Base-by-base conservation (phyloP, 2,329 filamentous ascomycete genomes). In the Alternaria sp. region DNA sequence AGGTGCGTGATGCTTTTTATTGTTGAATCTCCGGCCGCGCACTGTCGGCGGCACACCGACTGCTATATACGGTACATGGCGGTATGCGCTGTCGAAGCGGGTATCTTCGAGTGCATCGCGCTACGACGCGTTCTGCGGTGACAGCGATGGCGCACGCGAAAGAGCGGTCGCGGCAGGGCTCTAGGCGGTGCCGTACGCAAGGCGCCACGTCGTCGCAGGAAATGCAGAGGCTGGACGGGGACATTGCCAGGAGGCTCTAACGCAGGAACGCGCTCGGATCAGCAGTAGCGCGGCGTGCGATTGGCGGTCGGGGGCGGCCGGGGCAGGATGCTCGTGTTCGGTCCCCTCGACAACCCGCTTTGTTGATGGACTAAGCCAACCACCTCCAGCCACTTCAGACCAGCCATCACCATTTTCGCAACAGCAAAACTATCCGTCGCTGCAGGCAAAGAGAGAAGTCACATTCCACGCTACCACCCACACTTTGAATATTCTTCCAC, bases 391-490 rank as follows among this genome's bases (percentile, higher is more conserved):
- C 73, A 69, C 67, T 59, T 68, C 55, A 41, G 33, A 60, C 76
- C 76, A 79, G 75, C 76, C 75, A 53, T 75, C 77, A 74, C 51
- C 63, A 71, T 73, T 77, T 77, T 65, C 60, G 58, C 64, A 63
- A 68, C 68, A 74, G 67, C 75, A 78, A 78, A 79, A 76, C 68
- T 72, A 67, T 60, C 64, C 53, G 61, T 61, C 62, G 64, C 70
- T 74, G 71, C 73, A 74, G 61, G 64, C 65, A 72, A 66, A 73
- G 66, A 69, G 64, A 69, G 66, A 74, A 67, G 59, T 61, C 70
- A 65, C 70, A 73, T 66, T 71, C 75, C 74, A 77, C 75, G 73
- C 77, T 75, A 77, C 77, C 74, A 77, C 66, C 73, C 74, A 72
- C 65, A 64, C 66, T 64, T 63, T 67, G 65, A 61, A 67, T 61